A percentile compares a stretch with the other conserved stretches of the same genome.
Conservation (phyloP, 305 asterid species). For the Fraxinus dipetala region DNA sequence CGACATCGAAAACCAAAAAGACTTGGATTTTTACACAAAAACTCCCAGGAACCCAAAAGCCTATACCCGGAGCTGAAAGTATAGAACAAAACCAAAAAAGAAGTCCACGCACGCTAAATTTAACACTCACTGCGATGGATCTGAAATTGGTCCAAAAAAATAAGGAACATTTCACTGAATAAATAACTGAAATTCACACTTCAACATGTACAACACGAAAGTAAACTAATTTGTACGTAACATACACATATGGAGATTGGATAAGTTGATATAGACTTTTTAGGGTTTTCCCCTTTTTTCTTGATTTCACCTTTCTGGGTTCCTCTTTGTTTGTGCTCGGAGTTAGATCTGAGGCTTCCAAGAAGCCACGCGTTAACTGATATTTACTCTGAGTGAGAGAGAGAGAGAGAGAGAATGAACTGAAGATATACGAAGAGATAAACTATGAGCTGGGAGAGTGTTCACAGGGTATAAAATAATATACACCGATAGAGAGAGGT, state of each 20-base stretch:
- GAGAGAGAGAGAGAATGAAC: conserved; percentile 26
- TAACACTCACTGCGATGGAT: conserved; percentile 39
- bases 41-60: conserved; percentile 15
- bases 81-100: neutral
- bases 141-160: conserved; percentile 35
- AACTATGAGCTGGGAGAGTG: conserved; percentile 41
- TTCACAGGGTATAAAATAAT: neutral
- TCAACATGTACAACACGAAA: neutral
- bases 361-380: conserved; percentile 45
- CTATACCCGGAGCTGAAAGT: conserved; percentile 6
- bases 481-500: neutral
- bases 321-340: conserved; percentile 29
- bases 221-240: conserved; percentile 21
- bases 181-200: neutral
- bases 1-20: conserved; percentile 17
- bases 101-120: neutral
- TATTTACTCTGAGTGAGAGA: conserved; percentile 24
- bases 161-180: conserved; percentile 1
- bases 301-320: conserved; percentile 29
- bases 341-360: conserved; percentile 48
- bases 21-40: conserved; percentile 21
- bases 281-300: conserved; percentile 40
- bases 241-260: conserved; percentile 24
- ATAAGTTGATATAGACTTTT: conserved; percentile 23
- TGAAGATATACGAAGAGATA: conserved; percentile 31